Conservation (phyloP, 2,329 filamentous ascomycete species). For the Aureobasidium leucospermi region DNA sequence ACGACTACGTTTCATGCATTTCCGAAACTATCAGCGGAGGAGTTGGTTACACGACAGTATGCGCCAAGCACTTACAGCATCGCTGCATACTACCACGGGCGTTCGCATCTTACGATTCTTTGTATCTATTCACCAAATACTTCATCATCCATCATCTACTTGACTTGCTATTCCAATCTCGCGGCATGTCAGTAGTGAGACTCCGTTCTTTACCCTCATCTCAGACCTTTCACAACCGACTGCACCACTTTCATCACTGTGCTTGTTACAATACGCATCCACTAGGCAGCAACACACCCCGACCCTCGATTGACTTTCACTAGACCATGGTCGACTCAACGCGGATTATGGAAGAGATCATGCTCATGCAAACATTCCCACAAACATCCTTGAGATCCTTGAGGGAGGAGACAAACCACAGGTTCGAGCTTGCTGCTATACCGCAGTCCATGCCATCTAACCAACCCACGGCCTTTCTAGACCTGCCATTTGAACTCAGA, state of each 20-base stretch:
- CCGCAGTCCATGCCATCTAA: neutral
- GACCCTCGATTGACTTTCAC: too few relatives aligned
- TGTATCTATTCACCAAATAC: conserved; percentile 4
- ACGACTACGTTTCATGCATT: neutral
- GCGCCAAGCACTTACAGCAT: neutral
- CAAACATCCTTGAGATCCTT: neutral
- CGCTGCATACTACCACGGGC: neutral
- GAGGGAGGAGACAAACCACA: neutral
- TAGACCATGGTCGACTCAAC: too few relatives aligned
- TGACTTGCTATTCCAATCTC: neutral
- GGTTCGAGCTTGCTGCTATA: neutral
- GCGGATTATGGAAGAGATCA: too few relatives aligned
- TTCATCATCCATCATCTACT: neutral
- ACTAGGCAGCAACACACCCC: too few relatives aligned
- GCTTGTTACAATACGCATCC: neutral
- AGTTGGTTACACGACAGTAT: neutral
- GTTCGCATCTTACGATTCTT: neutral
- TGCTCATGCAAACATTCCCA: neutral
- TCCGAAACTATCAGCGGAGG: neutral
- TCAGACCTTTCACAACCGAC: too few relatives aligned
- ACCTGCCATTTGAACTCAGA: neutral
- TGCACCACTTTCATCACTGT: too few relatives aligned
- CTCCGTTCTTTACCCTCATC: too few relatives aligned
- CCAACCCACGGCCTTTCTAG: neutral
- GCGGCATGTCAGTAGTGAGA: too few relatives aligned